Evolutionary conservation across 495 filamentous ascomycete species (phyloP).

Genomic region (Aspergillus taichungensis): DNA sequence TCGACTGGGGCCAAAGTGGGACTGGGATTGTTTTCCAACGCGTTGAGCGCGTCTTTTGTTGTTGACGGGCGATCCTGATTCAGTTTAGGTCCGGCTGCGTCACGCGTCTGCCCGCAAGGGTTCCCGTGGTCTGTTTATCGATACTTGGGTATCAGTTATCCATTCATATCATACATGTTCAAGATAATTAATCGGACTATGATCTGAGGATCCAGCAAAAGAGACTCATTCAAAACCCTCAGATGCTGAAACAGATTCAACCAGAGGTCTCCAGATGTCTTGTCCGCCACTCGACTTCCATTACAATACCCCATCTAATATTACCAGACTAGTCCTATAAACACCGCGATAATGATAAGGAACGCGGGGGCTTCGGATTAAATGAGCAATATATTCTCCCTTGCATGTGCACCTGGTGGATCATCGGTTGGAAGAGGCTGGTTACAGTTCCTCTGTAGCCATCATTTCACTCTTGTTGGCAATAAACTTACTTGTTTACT

Average conservation of each 20-base stretch:
- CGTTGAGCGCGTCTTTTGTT: constrained; percentile 19
- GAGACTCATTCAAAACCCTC: too few relatives aligned
- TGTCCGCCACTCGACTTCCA: too few relatives aligned
- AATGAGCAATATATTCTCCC: constrained; percentile 9
- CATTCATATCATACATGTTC: too few relatives aligned
- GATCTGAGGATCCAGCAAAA: too few relatives aligned
- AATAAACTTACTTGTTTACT: background rate
- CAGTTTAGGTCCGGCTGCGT: constrained; percentile 12
- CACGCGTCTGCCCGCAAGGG: constrained; percentile 14
- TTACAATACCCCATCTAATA: background rate
- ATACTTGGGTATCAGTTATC: too few relatives aligned
- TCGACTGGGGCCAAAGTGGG: constrained; percentile 4
- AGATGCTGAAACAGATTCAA: too few relatives aligned
- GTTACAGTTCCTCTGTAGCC: too few relatives aligned
- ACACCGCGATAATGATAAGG: constrained; percentile 9
- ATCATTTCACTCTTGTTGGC: background rate
- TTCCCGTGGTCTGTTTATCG: constrained; percentile 1
- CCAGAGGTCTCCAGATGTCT: too few relatives aligned
- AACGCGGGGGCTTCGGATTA: constrained; percentile 8
- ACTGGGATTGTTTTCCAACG: constrained; percentile 9
- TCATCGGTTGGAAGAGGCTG: too few relatives aligned
- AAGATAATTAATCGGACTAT: too few relatives aligned
- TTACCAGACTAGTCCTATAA: background rate
- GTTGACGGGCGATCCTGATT: constrained; percentile 7
- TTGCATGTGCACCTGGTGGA: constrained; percentile 17